phyloP scores from a whole-genome alignment of 495 filamentous ascomycete species.

The Recurvomyces mirabilis region DNA sequence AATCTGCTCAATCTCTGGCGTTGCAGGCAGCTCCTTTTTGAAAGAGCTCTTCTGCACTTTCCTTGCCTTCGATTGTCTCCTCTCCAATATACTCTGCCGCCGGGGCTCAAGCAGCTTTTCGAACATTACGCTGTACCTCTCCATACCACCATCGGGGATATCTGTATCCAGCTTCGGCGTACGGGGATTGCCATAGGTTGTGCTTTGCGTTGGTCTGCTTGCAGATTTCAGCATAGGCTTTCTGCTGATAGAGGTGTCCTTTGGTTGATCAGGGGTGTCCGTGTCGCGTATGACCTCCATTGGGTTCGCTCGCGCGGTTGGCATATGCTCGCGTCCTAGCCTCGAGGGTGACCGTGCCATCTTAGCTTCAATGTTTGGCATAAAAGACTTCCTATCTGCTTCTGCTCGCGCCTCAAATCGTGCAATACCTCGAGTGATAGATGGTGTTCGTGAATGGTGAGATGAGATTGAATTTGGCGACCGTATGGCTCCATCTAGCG shows the following conservation, averaged over 20 bases:
- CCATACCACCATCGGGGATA: slow-evolving; percentile 70
- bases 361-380: slow-evolving; percentile 2
- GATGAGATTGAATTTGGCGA: not conserved
- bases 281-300: not conserved
- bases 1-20: not conserved
- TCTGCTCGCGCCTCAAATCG: slow-evolving; percentile 13
- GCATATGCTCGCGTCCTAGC: not conserved
- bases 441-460: slow-evolving; percentile 6
- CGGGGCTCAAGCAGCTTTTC: slow-evolving; percentile 52
- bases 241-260: not conserved
- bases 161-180: slow-evolving; percentile 51
- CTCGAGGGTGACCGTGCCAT: not conserved
- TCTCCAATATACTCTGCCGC: slow-evolving; percentile 45
- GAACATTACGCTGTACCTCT: slow-evolving; percentile 94
- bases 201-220: not conserved
- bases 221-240: not conserved
- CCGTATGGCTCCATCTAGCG: not conserved
- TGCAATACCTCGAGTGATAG: slow-evolving; percentile 7
- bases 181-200: not conserved
- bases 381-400: slow-evolving; percentile 10
- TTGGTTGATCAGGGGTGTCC: not conserved
- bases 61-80: slow-evolving; percentile 58
- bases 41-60: slow-evolving; percentile 49
- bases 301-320: not conserved
- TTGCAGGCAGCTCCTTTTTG: slow-evolving; percentile 16